phyloP scores from a whole-genome alignment of 2,329 filamentous ascomycete genomes.

The Pseudogymnoascus sp. region DNA sequence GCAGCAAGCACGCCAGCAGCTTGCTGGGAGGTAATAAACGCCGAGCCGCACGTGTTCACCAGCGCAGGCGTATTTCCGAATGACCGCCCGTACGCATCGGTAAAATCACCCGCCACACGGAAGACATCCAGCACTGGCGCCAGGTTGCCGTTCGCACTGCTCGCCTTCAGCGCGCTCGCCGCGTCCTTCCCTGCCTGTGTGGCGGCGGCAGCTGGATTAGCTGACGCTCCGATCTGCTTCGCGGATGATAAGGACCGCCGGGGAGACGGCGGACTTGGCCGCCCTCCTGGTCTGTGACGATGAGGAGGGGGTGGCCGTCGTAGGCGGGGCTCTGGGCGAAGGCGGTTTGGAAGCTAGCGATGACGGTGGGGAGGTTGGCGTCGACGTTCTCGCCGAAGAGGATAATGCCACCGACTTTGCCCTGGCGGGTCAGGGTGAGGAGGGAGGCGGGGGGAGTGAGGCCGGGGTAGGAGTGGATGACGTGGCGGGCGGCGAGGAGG shows the following conservation, averaged over 20 bases:
- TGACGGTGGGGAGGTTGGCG: slow-evolving; percentile 17
- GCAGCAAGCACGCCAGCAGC: slow-evolving; percentile 19
- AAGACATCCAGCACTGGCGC: background rate
- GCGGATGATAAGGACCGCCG: slow-evolving; percentile 22
- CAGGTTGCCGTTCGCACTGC: slow-evolving; percentile 17
- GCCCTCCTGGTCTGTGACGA: slow-evolving; percentile 29
- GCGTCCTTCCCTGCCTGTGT: slow-evolving; percentile 21
- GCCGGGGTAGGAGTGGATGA: slow-evolving; percentile 28
- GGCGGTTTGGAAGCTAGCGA: slow-evolving; percentile 21
- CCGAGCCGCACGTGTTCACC: slow-evolving; percentile 19
- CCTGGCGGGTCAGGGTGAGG: slow-evolving; percentile 20
- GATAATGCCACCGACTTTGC: slow-evolving; percentile 27
- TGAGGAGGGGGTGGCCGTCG: slow-evolving; percentile 22
- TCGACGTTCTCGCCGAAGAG: slow-evolving; percentile 27
- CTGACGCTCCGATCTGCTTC: slow-evolving; percentile 22
- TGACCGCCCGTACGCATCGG: slow-evolving; percentile 22
- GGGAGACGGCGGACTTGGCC: slow-evolving; percentile 24
- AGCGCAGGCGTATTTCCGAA: slow-evolving; percentile 22
- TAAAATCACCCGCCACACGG: background rate
- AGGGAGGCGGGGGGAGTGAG: slow-evolving; percentile 22
- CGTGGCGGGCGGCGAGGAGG: slow-evolving; percentile 17
- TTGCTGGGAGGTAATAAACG: slow-evolving; percentile 22
- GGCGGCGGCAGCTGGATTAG: slow-evolving; percentile 17
- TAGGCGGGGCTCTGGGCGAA: slow-evolving; percentile 20
- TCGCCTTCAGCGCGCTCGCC: slow-evolving; percentile 15